phyloP scores from a whole-genome alignment of 176 grass and related monocot genomes.

The Oryza glumipatula region DNA sequence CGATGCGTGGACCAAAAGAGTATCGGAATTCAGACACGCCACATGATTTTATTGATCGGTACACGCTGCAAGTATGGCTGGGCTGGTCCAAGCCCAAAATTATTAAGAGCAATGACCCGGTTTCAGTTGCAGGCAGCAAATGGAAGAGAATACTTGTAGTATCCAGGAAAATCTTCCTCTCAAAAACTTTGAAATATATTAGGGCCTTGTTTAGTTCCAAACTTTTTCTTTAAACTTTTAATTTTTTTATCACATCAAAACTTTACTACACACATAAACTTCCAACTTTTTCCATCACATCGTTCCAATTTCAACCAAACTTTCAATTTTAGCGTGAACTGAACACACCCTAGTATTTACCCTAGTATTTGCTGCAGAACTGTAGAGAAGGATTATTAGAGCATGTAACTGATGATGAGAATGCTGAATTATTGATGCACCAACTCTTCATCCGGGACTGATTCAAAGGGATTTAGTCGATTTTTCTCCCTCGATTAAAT shows the following conservation, averaged over 20 bases:
- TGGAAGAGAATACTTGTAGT: background rate
- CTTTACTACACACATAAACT: no score
- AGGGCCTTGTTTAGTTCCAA: no score
- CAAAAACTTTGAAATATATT: background rate
- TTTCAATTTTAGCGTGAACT: no score
- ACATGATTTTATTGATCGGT: background rate
- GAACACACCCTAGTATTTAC: background rate
- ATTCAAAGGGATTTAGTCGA: background rate
- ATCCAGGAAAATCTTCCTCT: background rate
- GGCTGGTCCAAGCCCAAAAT: slow-evolving; percentile 32
- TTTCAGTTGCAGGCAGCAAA: background rate
- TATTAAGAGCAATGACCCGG: background rate
- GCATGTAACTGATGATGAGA: background rate
- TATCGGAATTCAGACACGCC: slow-evolving; percentile 22
- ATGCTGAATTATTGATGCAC: background rate
- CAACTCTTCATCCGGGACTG: background rate
- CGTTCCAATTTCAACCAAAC: no score
- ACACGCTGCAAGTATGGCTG: background rate
- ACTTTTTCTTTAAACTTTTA: no score
- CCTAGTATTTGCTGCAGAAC: background rate
- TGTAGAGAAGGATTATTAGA: no score
- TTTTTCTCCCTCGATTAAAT: background rate
- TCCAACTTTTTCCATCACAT: no score
- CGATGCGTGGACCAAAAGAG: slow-evolving; percentile 19
- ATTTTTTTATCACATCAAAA: no score